Evolutionary conservation across 176 grass and related monocot genomes (phyloP).

Genomic region (Triticum monococcum): DNA sequence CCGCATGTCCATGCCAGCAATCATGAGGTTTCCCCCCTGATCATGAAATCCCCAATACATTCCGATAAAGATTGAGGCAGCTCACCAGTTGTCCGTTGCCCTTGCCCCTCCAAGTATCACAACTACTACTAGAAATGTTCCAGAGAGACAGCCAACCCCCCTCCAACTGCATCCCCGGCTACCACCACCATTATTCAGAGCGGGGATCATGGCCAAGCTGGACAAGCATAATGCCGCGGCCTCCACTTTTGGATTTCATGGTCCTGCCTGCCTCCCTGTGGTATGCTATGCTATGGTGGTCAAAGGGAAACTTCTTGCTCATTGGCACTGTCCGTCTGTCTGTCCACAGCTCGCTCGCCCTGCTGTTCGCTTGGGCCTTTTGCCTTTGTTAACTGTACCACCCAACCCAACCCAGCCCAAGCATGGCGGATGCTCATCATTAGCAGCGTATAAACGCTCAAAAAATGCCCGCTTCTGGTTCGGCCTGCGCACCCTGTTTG

Average conservation of each 20-base stretch:
- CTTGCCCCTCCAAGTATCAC: background rate
- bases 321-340: background rate
- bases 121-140: background rate
- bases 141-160: background rate
- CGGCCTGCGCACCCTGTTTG: background rate
- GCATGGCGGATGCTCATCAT: conserved; percentile 37
- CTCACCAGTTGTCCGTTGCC: no score
- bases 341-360: conserved; percentile 14
- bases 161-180: background rate
- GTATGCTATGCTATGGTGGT: background rate
- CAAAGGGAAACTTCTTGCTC: conserved; percentile 26
- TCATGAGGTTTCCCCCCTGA: background rate
- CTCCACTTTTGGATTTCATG: conserved; percentile 34
- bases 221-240: conserved; percentile 30
- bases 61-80: no score
- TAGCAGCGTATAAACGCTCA: background rate
- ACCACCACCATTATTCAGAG: conserved; percentile 17
- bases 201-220: conserved; percentile 34
- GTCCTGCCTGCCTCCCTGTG: background rate
- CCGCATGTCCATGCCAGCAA: background rate
- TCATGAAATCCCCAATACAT: background rate
- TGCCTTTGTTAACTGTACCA: conserved; percentile 5
- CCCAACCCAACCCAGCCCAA: conserved; percentile 4
- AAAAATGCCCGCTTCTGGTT: conserved; percentile 23
- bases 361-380: conserved; percentile 15